Conservation (phyloP, 305 asterid genomes). For the Coffea humblotiana region DNA sequence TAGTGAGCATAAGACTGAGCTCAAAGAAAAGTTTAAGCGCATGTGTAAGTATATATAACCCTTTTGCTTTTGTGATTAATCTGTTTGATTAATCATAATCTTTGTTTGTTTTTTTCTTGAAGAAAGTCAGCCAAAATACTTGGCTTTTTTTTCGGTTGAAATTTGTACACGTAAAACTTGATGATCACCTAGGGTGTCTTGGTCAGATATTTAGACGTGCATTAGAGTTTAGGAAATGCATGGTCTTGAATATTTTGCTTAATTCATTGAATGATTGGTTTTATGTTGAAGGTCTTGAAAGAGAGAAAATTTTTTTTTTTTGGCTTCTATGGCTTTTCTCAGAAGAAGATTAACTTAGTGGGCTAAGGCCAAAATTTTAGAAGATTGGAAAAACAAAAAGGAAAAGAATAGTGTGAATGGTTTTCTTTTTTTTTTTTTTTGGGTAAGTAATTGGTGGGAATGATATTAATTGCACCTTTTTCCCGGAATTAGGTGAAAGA, state of each 20-base stretch:
- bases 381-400: too few relatives aligned
- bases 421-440: too few relatives aligned
- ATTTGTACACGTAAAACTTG: not conserved
- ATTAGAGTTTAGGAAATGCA: not conserved
- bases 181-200: not conserved
- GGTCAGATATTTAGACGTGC: not conserved
- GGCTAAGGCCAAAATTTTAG: too few relatives aligned
- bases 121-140: not conserved
- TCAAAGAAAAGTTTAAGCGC: slow-evolving; percentile 19
- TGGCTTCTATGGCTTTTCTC: too few relatives aligned
- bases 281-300: too few relatives aligned
- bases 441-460: not conserved
- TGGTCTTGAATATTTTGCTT: too few relatives aligned
- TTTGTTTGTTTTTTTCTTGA: not conserved
- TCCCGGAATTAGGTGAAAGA: not conserved
- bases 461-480: not conserved
- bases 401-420: too few relatives aligned
- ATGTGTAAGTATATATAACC: slow-evolving; percentile 7
- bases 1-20: slow-evolving; percentile 23
- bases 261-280: too few relatives aligned
- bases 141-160: not conserved
- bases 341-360: too few relatives aligned
- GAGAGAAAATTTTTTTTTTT: too few relatives aligned
- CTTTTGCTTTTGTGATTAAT: not conserved
- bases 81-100: not conserved